phyloP scores from a whole-genome alignment of 192 early-diverging fungal species.

The Chytriomyces hyalinus region DNA sequence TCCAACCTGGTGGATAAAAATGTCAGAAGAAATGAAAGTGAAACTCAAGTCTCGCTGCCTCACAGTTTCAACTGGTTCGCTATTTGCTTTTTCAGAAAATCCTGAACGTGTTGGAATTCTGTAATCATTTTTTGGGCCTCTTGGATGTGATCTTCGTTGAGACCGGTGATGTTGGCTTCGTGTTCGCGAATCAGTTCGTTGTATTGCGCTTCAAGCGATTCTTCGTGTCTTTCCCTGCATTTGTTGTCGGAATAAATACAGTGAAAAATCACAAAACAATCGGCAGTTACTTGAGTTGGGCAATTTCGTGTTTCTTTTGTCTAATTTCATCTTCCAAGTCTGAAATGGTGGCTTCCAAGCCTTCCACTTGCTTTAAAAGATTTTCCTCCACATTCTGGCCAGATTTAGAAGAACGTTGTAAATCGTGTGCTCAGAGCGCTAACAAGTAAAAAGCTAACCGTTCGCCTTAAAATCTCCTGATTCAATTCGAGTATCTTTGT shows the following conservation, averaged over 20 bases:
- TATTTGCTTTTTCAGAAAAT: conserved; percentile 61
- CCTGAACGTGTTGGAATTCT: conserved; percentile 63
- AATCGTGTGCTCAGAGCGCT: not conserved
- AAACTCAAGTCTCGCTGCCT: not conserved
- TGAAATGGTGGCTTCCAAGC: conserved; percentile 30
- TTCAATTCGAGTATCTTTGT: conserved; percentile 29
- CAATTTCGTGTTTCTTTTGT: conserved; percentile 21
- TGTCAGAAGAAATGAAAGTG: conserved; percentile 2
- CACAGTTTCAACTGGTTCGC: conserved; percentile 50
- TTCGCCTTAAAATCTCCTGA: conserved; percentile 33
- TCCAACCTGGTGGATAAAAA: conserved; percentile 45
- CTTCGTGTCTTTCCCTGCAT: conserved; percentile 18
- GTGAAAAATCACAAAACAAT: not conserved
- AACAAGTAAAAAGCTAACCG: not conserved
- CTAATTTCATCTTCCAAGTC: conserved; percentile 27
- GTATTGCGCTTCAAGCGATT: conserved; percentile 29
- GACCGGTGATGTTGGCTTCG: conserved; percentile 33
- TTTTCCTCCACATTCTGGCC: conserved; percentile 28
- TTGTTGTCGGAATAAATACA: conserved; percentile 1
- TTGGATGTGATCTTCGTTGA: conserved; percentile 53
- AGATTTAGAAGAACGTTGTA: not conserved
- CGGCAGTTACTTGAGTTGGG: conserved; percentile 18
- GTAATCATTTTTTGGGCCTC: conserved; percentile 57
- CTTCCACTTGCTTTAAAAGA: conserved; percentile 7
- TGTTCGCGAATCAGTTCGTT: conserved; percentile 29